phyloP scores from a whole-genome alignment of 1,284 basidiomycete genomes.

The Marasmius oreades region DNA sequence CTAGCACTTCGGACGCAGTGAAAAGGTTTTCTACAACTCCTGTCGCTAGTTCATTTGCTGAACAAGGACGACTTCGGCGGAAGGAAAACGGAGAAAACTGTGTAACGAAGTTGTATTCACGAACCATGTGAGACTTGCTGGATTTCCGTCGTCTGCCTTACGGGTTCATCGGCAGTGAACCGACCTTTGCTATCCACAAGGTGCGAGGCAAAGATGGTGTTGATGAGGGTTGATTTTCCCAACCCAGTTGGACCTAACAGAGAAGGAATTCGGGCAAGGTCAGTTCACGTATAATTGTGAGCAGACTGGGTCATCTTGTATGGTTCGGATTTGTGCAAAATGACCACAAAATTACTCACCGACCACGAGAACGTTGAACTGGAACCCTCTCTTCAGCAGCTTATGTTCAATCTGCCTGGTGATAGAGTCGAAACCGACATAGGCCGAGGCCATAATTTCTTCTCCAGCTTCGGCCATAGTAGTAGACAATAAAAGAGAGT shows the following conservation, averaged over 20 bases:
- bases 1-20: not conserved
- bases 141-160: conserved; percentile 95
- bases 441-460: conserved; percentile 84
- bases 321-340: too few species aligned
- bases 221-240: conserved; percentile 97
- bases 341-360: conserved; percentile 50
- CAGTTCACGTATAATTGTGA: not conserved
- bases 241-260: conserved; percentile 89
- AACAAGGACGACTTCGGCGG: too few species aligned
- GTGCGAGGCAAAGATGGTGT: conserved; percentile 98
- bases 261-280: not conserved
- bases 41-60: not conserved
- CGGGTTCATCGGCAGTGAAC: conserved; percentile 80
- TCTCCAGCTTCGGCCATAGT: conserved; percentile 34
- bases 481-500: not conserved
- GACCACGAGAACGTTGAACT: conserved; percentile 97
- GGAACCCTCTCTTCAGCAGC: conserved; percentile 97
- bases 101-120: conserved; percentile 26
- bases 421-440: conserved; percentile 95
- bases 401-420: conserved; percentile 99
- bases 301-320: too few species aligned
- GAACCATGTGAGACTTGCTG: conserved; percentile 91
- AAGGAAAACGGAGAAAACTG: conserved; percentile 1
- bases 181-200: conserved; percentile 98
- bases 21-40: not conserved